phyloP scores from a whole-genome alignment of 495 filamentous ascomycete species.

The Annulohypoxylon moriforme region DNA sequence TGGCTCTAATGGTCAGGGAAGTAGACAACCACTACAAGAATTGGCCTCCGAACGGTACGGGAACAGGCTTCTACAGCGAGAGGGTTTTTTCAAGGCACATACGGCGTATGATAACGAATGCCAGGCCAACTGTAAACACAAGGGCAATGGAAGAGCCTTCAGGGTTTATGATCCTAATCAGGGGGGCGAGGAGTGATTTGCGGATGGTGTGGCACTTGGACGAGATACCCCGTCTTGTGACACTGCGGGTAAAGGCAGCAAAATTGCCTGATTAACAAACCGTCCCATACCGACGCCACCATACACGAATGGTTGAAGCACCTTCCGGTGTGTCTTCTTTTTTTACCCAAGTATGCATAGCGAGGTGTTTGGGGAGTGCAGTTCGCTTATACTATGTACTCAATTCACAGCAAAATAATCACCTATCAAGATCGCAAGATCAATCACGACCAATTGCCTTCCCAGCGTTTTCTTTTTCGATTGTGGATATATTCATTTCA shows the following conservation, averaged over 20 bases:
- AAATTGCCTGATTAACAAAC: not conserved
- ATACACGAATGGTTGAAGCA: not conserved
- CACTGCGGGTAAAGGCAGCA: not conserved
- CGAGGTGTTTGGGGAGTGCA: conserved; percentile 25
- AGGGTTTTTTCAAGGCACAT: not conserved
- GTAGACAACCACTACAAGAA: not conserved
- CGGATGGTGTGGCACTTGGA: not conserved
- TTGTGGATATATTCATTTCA: conserved; percentile 1
- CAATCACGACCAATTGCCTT: not conserved
- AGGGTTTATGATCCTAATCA: not conserved
- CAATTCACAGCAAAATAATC: not conserved
- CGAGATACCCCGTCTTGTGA: not conserved
- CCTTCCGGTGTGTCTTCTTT: not conserved
- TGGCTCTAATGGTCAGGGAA: not conserved
- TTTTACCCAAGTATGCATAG: conserved; percentile 19
- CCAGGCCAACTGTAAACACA: not conserved
- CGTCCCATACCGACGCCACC: not conserved
- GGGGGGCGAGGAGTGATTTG: not conserved
- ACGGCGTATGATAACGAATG: not conserved
- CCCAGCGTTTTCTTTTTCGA: not conserved
- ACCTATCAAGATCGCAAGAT: not conserved
- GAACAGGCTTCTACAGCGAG: not conserved
- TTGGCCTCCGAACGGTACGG: not conserved
- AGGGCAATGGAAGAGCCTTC: not conserved
- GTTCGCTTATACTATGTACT: not conserved